Evolutionary conservation across 176 grass and related monocot genomes (phyloP).

Genomic region (Triticum urartu): DNA sequence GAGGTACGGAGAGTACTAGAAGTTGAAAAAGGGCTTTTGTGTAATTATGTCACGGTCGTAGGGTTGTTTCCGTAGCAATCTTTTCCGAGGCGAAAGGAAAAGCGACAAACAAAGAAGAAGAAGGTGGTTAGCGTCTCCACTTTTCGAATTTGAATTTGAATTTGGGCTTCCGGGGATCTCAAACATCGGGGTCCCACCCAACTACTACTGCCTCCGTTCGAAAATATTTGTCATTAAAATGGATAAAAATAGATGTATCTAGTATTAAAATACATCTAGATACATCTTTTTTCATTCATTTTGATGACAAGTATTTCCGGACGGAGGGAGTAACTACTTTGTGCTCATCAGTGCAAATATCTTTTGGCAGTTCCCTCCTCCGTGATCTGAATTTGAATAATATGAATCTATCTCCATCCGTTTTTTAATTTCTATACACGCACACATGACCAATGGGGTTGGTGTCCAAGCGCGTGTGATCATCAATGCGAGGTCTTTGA

Average conservation of each 20-base stretch:
- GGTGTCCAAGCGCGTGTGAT: background rate
- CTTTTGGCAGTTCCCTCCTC: background rate
- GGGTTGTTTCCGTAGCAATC: background rate
- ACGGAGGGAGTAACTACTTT: background rate
- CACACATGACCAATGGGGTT: background rate
- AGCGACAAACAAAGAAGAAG: background rate
- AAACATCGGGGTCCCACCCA: background rate
- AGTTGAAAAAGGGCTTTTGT: background rate
- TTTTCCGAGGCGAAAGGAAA: no score
- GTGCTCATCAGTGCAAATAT: background rate
- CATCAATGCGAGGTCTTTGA: background rate
- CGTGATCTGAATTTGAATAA: background rate
- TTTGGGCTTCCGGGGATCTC: background rate
- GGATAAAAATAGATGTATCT: no score
- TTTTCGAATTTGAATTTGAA: slow-evolving; percentile 2
- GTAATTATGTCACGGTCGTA: background rate
- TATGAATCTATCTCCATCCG: background rate
- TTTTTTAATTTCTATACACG: background rate
- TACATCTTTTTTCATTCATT: no score
- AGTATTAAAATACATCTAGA: no score
- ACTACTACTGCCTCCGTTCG: background rate
- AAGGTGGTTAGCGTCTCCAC: background rate
- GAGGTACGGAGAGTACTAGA: no score
- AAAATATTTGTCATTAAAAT: no score
- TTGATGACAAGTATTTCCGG: no score